These are phyloP conservation scores for Aphanomyces euteiches DNA, from an alignment of 352 stramenopile species.

Conservation along the genomic window DNA sequence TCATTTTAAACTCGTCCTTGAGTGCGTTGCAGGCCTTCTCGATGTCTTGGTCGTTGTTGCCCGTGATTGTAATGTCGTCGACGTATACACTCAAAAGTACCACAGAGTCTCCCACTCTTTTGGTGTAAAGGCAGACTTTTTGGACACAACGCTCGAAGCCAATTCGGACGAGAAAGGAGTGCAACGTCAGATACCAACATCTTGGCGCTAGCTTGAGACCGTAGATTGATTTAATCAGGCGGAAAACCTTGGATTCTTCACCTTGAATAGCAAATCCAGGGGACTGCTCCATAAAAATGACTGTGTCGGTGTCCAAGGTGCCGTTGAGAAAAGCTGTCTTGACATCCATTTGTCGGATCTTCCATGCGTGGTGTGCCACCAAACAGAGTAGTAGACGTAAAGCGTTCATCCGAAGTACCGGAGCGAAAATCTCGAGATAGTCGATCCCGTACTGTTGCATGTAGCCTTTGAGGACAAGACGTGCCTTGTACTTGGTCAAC, in stretches of 20 bases:
- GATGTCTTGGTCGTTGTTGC: conserved; percentile 4
- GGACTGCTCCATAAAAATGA: conserved; percentile 34
- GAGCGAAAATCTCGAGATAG: conserved; percentile 35
- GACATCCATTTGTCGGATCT: conserved; percentile 36
- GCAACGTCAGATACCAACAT: conserved; percentile 37
- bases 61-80: conserved; percentile 30
- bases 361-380: conserved; percentile 26
- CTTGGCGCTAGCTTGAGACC: conserved; percentile 39
- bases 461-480: conserved; percentile 35
- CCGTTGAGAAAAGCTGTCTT: conserved; percentile 43
- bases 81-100: conserved; percentile 12
- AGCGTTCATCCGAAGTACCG: conserved; percentile 32
- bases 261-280: conserved; percentile 26
- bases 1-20: conserved; percentile 14
- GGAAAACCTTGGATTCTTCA: conserved; percentile 31
- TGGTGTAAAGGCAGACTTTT: conserved; percentile 23
- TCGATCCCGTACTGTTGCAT: conserved; percentile 33
- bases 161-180: conserved; percentile 18
- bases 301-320: conserved; percentile 33
- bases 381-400: conserved; percentile 34
- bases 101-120: conserved; percentile 28
- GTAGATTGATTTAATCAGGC: conserved; percentile 36
- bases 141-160: conserved; percentile 23
- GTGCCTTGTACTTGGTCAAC: conserved; percentile 35
- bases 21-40: conserved; percentile 3